A percentile compares a stretch with the other conserved stretches of the same genome.
Evolutionary conservation across 2,329 filamentous ascomycete species (phyloP).

Genomic region (Pyrenophora teres): DNA sequence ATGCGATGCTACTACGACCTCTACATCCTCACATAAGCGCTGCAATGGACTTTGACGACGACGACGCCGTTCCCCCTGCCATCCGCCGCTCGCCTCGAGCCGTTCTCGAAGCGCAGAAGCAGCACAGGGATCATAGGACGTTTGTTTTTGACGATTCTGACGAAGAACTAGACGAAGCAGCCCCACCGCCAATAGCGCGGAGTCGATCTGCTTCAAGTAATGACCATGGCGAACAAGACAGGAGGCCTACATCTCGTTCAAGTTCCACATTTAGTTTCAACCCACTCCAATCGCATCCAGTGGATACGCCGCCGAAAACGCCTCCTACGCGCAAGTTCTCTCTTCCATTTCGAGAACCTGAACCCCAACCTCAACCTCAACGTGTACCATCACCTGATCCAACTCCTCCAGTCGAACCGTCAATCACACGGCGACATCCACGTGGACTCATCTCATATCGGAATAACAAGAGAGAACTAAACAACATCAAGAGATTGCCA

Average conservation of each 20-base stretch:
- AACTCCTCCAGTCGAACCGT: slow-evolving; percentile 15
- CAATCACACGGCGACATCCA: slow-evolving; percentile 16
- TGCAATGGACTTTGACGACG: slow-evolving; percentile 25
- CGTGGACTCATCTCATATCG: slow-evolving; percentile 26
- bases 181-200: slow-evolving; percentile 25
- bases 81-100: slow-evolving; percentile 30
- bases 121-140: slow-evolving; percentile 14
- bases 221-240: slow-evolving; percentile 1
- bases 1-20: slow-evolving; percentile 1
- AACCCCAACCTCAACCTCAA: slow-evolving; percentile 1
- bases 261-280: slow-evolving; percentile 22
- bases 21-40: slow-evolving; percentile 11
- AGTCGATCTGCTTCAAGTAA: slow-evolving; percentile 16
- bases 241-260: slow-evolving; percentile 3
- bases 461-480: slow-evolving; percentile 19
- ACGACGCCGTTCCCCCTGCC: slow-evolving; percentile 19
- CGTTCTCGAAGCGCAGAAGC: slow-evolving; percentile 20
- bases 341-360: slow-evolving; percentile 23
- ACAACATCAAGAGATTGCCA: slow-evolving; percentile 27
- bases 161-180: slow-evolving; percentile 22
- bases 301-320: slow-evolving; percentile 13
- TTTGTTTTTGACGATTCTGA: slow-evolving; percentile 16
- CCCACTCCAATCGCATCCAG: slow-evolving; percentile 25
- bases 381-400: slow-evolving; percentile 9
- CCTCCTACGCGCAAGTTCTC: slow-evolving; percentile 22